phyloP scores from a whole-genome alignment of 2,329 filamentous ascomycete genomes.

The Colletotrichum noveboracense region DNA sequence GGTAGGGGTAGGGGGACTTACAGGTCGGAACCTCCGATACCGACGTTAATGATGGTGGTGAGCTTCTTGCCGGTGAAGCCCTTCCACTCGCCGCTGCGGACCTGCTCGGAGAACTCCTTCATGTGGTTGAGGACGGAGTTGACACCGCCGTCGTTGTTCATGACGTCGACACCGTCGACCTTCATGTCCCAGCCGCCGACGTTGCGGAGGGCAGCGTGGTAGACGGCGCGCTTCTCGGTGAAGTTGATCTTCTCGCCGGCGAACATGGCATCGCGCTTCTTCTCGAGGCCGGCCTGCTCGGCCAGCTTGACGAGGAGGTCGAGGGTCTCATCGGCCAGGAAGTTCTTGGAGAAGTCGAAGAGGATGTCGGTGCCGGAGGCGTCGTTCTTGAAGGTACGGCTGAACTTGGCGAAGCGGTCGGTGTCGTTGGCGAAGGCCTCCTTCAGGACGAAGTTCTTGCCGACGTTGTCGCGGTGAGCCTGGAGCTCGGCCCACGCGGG shows the following conservation, averaged over 20 bases:
- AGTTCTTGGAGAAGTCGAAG: conserved; percentile 99
- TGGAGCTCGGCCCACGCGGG: conserved; percentile 90
- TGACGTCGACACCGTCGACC: conserved; percentile 92
- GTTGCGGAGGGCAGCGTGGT: conserved; percentile 94
- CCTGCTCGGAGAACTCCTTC: conserved; percentile 96
- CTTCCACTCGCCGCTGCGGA: conserved; percentile 95
- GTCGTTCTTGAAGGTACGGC: conserved; percentile 78
- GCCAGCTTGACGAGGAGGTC: conserved; percentile 87
- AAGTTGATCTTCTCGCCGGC: conserved; percentile 99
- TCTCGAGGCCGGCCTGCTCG: conserved; percentile 87
- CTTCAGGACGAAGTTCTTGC: conserved; percentile 90
- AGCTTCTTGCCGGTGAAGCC: conserved; percentile 97
- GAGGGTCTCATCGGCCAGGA: conserved; percentile 91
- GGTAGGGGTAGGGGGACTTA: conserved; percentile 58
- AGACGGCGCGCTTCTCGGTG: conserved; percentile 94
- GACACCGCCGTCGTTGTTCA: conserved; percentile 86
- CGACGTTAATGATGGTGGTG: conserved; percentile 94
- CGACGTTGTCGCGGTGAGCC: conserved; percentile 84
- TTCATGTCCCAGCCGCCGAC: conserved; percentile 80
- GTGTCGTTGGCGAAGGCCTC: conserved; percentile 91
- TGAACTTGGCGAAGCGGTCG: conserved; percentile 88
- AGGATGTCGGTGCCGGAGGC: conserved; percentile 86
- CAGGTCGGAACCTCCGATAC: conserved; percentile 98
- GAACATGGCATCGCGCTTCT: conserved; percentile 98
- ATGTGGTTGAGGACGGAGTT: conserved; percentile 94